Evolutionary conservation across 148 eudicot species (phyloP), one percentile per base, ranked within the genome.

Genomic region (Rhododendron henanense): DNA sequence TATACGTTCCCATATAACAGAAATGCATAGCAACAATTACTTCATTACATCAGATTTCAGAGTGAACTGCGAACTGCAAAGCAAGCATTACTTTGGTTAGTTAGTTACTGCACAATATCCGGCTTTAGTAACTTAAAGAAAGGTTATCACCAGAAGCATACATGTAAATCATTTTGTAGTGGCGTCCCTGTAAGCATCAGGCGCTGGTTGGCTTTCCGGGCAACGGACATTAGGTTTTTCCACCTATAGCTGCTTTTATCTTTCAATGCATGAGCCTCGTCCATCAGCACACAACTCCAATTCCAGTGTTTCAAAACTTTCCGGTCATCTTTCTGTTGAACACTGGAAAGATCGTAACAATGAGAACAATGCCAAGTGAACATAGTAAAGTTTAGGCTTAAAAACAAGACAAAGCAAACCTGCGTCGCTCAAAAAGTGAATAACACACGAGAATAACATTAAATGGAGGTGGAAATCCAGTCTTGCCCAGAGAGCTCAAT

Each of bases 131-230:
- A 69, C 63, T 37, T 75, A 71, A 82, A 33, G 23, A 87, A 85
- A 47, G 63, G 48, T 44, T 37, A 71, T 75, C 79, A 78, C 55
- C 79, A 83, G 53, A 73, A 89, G 63, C 93, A 61, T 94, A 96
- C 99, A 94, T 96, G 97, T 82, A 96, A 86, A 90, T 96, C 99
- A 84, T 96, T 96, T 85, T 96, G 99, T 79, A 96, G 86, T n/a
- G 99, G 99, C 71, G 99, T 96, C 87, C 99, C 99, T 33, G 99
- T 96, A 83, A 96, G 96, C 99, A 96, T 94, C 88, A 96, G 88
- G 39, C 99, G 97, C 88, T 96, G 99, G 44, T 93, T 95, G 83
- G 99, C 97, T 87, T 88, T 90, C 79, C 89, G 91, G 76, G 99
- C 99, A 87, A 96, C 94, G 81, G 98, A 91, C 99, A 92, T 96